These are phyloP conservation scores for Aspergillus japonicus DNA, from an alignment of 2,329 filamentous ascomycete genomes.

Conservation along the genomic window DNA sequence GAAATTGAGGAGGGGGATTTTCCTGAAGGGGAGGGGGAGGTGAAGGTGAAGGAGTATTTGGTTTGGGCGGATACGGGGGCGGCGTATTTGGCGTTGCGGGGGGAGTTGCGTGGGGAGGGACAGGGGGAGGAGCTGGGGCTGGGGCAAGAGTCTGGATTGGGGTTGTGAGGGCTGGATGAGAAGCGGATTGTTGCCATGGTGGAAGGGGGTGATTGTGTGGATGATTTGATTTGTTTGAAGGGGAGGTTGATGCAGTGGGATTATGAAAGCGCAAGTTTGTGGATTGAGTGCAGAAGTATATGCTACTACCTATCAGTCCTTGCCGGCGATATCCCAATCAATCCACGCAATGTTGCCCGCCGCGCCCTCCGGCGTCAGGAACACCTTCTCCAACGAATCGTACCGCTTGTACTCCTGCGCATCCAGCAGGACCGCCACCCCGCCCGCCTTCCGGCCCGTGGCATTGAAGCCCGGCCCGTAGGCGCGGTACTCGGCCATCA, in stretches of 20 bases:
- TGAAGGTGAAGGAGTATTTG: conserved; percentile 41
- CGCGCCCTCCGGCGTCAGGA: conserved; percentile 46
- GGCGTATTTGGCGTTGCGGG: conserved; percentile 40
- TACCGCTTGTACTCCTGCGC: conserved; percentile 39
- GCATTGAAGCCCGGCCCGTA: conserved; percentile 56
- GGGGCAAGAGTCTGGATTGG: not conserved
- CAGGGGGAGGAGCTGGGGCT: not conserved
- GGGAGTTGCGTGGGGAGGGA: conserved; percentile 9
- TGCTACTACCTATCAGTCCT: not conserved
- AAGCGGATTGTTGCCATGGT: no score
- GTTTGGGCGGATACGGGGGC: conserved; percentile 48
- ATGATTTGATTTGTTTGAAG: no score
- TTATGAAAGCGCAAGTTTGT: no score
- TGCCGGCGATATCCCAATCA: conserved; percentile 32
- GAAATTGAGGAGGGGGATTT: not conserved
- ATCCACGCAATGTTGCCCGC: conserved; percentile 52
- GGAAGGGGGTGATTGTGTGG: no score
- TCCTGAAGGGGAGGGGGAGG: not conserved
- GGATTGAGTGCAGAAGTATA: no score
- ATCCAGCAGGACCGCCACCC: conserved; percentile 51
- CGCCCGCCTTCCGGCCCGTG: conserved; percentile 43
- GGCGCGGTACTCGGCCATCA: conserved; percentile 57
- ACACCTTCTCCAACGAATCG: conserved; percentile 45
- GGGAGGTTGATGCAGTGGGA: no score
- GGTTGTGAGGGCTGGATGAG: not conserved